Base-by-base conservation (phyloP, 768 basidiomycete species). In the Kwoniella dendrophila region DNA sequence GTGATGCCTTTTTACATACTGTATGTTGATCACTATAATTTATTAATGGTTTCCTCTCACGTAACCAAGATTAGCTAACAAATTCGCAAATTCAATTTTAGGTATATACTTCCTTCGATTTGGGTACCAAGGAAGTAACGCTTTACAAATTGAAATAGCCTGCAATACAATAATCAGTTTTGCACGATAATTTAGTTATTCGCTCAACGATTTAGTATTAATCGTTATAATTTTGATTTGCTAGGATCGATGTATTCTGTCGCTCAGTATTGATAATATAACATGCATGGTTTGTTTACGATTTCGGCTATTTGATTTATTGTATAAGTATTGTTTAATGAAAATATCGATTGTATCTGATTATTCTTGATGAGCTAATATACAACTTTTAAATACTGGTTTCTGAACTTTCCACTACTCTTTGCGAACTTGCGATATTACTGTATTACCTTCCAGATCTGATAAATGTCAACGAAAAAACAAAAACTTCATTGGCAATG, bases 61-160 rank as follows among this genome's bases (percentile, higher is more conserved):
- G 7, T 10, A 44, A 20, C 5, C n/a, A n/a, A n/a, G n/a, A n/a
- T 1, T 11, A 24, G 40, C 55, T 57, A 18, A 47, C 14, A 18
- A 18, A 27, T 45, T 8, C 29, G 14, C n/a, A n/a, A n/a, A n/a
- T n/a, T 32, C 33, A 4, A 14, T 27, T 8, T 26, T 30, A 58
- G 56, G 47, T 58, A 4, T 58, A 58, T 26, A 58, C 56, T 7
- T 58, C 56, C 22, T 58, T 58, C 43, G 45, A 58, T 27, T 33
- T 58, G 20, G 56, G 45, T n/a, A 58, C 45, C 6, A 58, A 47
- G 47, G 56, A 58, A 50, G 56, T 58, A n/a, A 58, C 56, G 11
- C 44, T 58, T 12, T 58, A 58, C 22, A 58, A 49, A 22, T n/a
- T 58, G 47, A n/a, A n/a, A n/a, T n/a, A n/a, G n/a, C n/a, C n/a